These are phyloP conservation scores for Fusarium miscanthi DNA, from an alignment of 2,329 filamentous ascomycete species.

Conservation along the genomic window DNA sequence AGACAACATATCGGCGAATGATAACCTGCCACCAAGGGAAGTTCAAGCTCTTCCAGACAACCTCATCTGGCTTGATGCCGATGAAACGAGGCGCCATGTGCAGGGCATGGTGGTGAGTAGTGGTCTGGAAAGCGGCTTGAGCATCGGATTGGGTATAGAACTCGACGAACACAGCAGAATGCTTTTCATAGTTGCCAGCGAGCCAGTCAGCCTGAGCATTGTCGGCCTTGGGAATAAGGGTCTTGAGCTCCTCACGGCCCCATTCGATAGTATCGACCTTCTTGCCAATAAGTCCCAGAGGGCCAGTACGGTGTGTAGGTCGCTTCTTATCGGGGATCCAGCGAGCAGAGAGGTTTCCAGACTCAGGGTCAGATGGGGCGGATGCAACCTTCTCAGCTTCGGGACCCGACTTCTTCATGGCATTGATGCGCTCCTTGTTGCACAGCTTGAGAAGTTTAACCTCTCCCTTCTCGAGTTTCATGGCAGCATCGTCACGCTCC, in stretches of 20 bases:
- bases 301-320: slow-evolving; percentile 74
- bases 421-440: slow-evolving; percentile 53
- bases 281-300: slow-evolving; percentile 71
- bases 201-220: slow-evolving; percentile 72
- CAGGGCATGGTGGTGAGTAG: slow-evolving; percentile 82
- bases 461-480: slow-evolving; percentile 85
- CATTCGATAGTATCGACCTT: slow-evolving; percentile 89
- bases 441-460: slow-evolving; percentile 78
- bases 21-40: slow-evolving; percentile 79
- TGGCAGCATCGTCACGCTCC: slow-evolving; percentile 78
- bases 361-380: slow-evolving; percentile 70
- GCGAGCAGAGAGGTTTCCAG: slow-evolving; percentile 71
- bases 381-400: slow-evolving; percentile 46
- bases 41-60: slow-evolving; percentile 85
- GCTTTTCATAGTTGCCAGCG: slow-evolving; percentile 70
- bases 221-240: slow-evolving; percentile 73
- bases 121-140: slow-evolving; percentile 84
- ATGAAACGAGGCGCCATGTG: slow-evolving; percentile 89
- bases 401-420: slow-evolving; percentile 49
- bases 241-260: slow-evolving; percentile 68
- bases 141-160: slow-evolving; percentile 86
- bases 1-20: slow-evolving; percentile 72
- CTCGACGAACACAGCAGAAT: slow-evolving; percentile 90
- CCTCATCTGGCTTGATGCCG: slow-evolving; percentile 80
- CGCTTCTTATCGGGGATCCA: slow-evolving; percentile 76